These are phyloP conservation scores for Dendrobium chrysotoxum DNA, from an alignment of 106 monocot species.

Conservation along the genomic window DNA sequence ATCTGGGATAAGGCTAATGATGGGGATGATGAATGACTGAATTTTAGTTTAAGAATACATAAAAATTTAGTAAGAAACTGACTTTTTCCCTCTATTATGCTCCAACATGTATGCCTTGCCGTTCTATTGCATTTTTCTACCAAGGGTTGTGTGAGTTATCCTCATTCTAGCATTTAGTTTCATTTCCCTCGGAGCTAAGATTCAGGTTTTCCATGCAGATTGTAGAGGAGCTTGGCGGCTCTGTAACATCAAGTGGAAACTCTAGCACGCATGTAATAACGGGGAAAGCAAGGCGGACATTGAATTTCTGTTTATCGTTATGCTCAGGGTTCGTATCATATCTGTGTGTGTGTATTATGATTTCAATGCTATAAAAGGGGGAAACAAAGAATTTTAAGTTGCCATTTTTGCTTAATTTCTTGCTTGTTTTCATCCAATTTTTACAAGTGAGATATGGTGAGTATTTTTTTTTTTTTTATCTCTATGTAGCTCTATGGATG, in stretches of 20 bases:
- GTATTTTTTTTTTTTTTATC: not conserved
- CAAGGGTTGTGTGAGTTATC: not conserved
- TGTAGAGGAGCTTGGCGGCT: conserved; percentile 68
- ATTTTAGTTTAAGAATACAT: not conserved
- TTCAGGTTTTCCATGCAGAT: conserved; percentile 33
- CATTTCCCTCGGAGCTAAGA: not conserved
- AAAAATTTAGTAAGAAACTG: not conserved
- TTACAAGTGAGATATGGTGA: not conserved
- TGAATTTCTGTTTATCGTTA: conserved; percentile 71
- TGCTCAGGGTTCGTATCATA: conserved; percentile 63
- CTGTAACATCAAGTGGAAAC: conserved; percentile 48
- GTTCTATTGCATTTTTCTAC: not conserved
- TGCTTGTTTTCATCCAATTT: not conserved
- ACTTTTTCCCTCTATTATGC: not conserved
- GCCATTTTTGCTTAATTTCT: not conserved
- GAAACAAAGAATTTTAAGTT: not conserved
- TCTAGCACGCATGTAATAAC: conserved; percentile 69
- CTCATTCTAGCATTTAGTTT: not conserved
- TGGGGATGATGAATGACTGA: not conserved
- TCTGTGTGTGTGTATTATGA: not conserved
- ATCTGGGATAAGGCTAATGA: not conserved
- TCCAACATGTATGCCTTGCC: not conserved
- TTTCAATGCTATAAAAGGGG: not conserved
- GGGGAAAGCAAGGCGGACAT: conserved; percentile 66
- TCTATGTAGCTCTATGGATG: not conserved